Base-by-base conservation (phyloP, 2,329 filamentous ascomycete genomes). In the Arthrobotrys musiformis region DNA sequence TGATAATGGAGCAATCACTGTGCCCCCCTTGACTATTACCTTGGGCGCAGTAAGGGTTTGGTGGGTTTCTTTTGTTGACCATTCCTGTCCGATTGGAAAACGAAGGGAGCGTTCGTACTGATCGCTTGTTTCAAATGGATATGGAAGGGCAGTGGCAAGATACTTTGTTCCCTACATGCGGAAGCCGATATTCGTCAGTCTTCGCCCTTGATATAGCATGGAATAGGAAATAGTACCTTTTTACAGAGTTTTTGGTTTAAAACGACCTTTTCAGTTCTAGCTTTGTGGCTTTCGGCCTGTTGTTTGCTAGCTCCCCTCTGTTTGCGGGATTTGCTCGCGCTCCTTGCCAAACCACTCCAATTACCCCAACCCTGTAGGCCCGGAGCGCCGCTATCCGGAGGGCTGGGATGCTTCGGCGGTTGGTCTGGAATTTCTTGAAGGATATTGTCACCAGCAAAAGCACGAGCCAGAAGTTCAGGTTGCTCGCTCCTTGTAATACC, bases 41-140 rank as follows among this genome's bases (percentile, higher is more conserved):
- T 93, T 89, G 73, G 95, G 95, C 88, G 94, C 97, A 75, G 92
- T 97, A 78, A 89, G 89, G 81, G 91, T 89, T 86, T 98, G 94
- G 87, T 95, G 95, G 13, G 92, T 93, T 85, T 93, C 90, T 88
- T 97, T 97, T n/a, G 94, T 98, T 80, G 90, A 90, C 94, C 94
- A 99, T 84, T 99, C 94, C 15, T 92, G 93, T 0, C 95, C 95
- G 77, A 98, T 89, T 0, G 95, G 95, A 80, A 97, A 85, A 48
- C 94, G 88, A 73, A 98, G 86, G 79, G 91, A 92, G 61, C 94
- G 87, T 86, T 99, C 95, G 84, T 98, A 98, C 86, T 97, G 93
- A 82, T 92, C 88, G 80, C 88, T 88, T 28, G 88, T 93, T 86
- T 97, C 94, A 84, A 93, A 98, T n/a, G 90, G 90, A 84, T 96